Evolutionary conservation across 2,329 filamentous ascomycete species (phyloP), one percentile per base, ranked within the genome.

Genomic region (Ilyonectria sp.): DNA sequence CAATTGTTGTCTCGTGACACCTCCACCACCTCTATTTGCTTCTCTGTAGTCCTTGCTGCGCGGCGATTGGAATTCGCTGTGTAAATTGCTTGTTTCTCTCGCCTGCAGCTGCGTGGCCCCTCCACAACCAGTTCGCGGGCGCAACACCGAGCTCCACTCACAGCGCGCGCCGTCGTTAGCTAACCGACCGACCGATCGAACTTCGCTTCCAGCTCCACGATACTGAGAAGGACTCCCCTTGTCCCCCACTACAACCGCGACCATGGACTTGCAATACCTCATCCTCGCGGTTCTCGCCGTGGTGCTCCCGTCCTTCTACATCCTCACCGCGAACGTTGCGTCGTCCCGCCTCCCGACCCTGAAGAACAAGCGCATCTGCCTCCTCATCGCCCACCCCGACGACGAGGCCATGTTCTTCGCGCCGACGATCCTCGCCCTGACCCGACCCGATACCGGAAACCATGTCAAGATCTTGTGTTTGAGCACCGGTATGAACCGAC

Each of bases 331-430:
- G 29, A 80, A 81, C 47, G 77, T 84, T n/a, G 80, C 85, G 47
- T 81, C 83, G 68, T 75, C 82, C 29, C 82, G 86, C 35, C 89
- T 93, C 74, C 93, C 94, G 4, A 87, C 84, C 50, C 84, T 98
- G 70, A 86, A 86, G 74, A 92, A 94, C 84, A 97, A 97, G 86
- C 91, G 93, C 77, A 94, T 99, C 78, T 93, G 93, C 79, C 88
- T 99, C 60, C 86, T 99, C 62, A 98, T 99, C 77, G 96, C 96
- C 23, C 96, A 99, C 83, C 96, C 96, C 0, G 96, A 99, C 82
- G 96, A 99, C 77, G 96, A 99, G 85, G 96, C 95, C 80, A 99
- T 99, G 96, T 99, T 99, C 86, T 99, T 99, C 82, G 91, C 94
- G 70, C 96, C 96, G 0, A 93, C 94, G 1, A 86, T 98, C 15